A percentile compares a stretch with the other conserved stretches of the same genome.
Conservation (phyloP, 192 early-diverging fungal genomes). For the Podila verticillata region DNA sequence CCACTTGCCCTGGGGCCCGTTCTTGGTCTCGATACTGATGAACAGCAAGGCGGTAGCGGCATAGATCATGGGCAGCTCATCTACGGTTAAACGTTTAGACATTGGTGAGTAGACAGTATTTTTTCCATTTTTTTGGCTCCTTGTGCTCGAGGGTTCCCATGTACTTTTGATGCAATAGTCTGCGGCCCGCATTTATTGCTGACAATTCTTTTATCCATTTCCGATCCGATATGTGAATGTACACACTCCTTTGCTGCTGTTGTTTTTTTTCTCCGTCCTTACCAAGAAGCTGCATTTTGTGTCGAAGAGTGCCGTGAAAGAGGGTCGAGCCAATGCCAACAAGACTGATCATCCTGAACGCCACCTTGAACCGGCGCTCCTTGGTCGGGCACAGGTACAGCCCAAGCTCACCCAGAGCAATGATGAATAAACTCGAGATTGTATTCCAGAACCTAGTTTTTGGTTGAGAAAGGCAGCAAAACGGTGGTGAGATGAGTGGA, state of each 20-base stretch:
- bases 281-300: conserved; percentile 76
- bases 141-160: background rate
- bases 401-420: conserved; percentile 66
- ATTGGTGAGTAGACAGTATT: background rate
- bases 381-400: conserved; percentile 59
- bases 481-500: background rate
- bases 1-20: conserved; percentile 58
- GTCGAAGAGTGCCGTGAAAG: conserved; percentile 82
- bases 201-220: background rate
- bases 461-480: background rate
- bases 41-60: conserved; percentile 48
- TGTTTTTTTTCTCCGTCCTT: conserved; percentile 20
- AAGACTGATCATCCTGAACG: conserved; percentile 66
- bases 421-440: conserved; percentile 71
- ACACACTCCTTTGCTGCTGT: background rate
- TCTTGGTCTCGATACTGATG: conserved; percentile 48
- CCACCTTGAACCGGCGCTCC: conserved; percentile 57
- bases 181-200: background rate
- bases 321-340: conserved; percentile 80
- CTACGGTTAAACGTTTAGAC: conserved; percentile 2
- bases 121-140: background rate
- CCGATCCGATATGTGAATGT: background rate
- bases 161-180: background rate
- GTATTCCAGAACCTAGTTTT: conserved; percentile 64
- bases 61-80: conserved; percentile 54